Evolutionary conservation across 257 asterid species (phyloP).

Genomic region (Buddleja alternifolia): DNA sequence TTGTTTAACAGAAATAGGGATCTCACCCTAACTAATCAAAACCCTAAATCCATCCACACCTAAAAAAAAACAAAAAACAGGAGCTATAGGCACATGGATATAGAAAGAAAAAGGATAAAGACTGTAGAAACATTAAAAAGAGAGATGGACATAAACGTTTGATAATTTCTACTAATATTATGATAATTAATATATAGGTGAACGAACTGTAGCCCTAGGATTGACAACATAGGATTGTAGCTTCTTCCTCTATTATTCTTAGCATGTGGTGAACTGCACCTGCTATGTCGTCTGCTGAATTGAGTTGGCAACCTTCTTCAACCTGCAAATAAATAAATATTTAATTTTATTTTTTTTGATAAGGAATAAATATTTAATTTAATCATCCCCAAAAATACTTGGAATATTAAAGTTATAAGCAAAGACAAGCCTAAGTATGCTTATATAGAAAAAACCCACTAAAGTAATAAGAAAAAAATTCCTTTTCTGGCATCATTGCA

Average conservation of each 20-base stretch:
- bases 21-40: constrained; percentile 18
- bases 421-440: constrained; percentile 27
- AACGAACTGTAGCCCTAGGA: constrained; percentile 44
- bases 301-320: constrained; percentile 93
- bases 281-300: constrained; percentile 90
- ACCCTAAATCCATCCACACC: constrained; percentile 28
- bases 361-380: not conserved
- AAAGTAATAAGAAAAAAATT: constrained; percentile 25
- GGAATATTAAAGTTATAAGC: constrained; percentile 18
- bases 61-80: constrained; percentile 11
- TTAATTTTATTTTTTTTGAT: too few relatives aligned
- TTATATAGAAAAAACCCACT: constrained; percentile 25
- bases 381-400: constrained; percentile 18
- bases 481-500: constrained; percentile 37
- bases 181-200: constrained; percentile 3
- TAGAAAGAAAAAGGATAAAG: constrained; percentile 1
- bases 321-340: constrained; percentile 54
- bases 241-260: constrained; percentile 89
- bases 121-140: constrained; percentile 25
- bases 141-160: constrained; percentile 24
- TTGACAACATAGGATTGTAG: constrained; percentile 57
- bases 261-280: constrained; percentile 92
- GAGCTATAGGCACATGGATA: constrained; percentile 12
- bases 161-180: constrained; percentile 27
- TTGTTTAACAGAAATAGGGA: constrained; percentile 18